phyloP scores from a whole-genome alignment of 2,329 filamentous ascomycete species.

The Didymella sp. region DNA sequence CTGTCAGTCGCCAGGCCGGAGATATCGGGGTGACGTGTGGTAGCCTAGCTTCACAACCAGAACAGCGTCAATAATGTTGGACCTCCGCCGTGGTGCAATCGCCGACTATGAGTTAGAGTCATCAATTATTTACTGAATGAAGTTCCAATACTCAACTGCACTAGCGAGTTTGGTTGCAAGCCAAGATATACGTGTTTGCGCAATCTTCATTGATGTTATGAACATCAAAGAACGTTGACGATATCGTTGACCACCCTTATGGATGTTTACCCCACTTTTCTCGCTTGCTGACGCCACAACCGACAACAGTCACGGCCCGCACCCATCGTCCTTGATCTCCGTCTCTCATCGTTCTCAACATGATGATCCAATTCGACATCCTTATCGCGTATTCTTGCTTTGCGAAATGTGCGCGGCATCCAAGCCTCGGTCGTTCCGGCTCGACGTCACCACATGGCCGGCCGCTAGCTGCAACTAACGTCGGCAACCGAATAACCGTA shows the following conservation, averaged over 20 bases:
- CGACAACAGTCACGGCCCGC: slow-evolving; percentile 6
- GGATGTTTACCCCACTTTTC: slow-evolving; percentile 2
- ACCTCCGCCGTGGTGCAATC: background rate
- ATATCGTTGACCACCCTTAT: background rate
- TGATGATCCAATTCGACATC: background rate
- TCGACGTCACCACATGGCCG: slow-evolving; percentile 11
- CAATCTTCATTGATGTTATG: background rate
- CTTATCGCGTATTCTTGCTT: background rate
- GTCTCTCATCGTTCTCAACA: background rate
- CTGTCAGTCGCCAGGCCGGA: background rate
- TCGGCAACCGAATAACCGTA: background rate
- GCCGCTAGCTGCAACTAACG: background rate
- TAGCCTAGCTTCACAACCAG: background rate
- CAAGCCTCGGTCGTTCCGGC: slow-evolving; percentile 5
- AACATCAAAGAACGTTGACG: background rate
- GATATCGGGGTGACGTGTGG: background rate
- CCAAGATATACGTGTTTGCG: background rate
- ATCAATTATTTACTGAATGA: background rate
- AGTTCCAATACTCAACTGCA: background rate
- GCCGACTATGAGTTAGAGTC: background rate
- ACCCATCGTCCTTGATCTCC: background rate
- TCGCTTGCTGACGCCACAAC: slow-evolving; percentile 7
- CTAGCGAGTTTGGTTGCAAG: background rate
- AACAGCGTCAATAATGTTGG: background rate
- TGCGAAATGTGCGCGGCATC: background rate